Evolutionary conservation across 805 yeast genomes (phyloP), one percentile per base, ranked within the genome.

Genomic region (Saccharomyces mikatae): DNA sequence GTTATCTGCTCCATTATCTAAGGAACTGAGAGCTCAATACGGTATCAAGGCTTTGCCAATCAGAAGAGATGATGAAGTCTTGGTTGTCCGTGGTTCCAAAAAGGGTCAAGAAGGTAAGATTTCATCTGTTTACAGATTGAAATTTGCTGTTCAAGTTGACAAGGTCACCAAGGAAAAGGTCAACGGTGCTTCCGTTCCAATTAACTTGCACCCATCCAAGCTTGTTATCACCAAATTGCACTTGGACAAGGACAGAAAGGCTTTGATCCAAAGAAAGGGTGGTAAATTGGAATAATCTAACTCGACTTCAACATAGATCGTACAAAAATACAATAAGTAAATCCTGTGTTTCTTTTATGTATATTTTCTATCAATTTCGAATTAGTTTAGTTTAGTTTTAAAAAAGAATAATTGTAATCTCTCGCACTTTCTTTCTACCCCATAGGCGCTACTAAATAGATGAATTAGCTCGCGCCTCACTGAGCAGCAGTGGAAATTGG

Each of bases 101-200:
- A 94, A 92, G 84, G 98, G 98, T 77, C 90, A 91, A 71, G 98
- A 91, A 83, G 99, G 98, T 80, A 88, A 89, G 80, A 82, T 92
- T 76, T 80, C 92, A 67, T 86, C 96, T 65, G 97, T 91, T 70
- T 92, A 94, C 96, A 91, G 99, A 87, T 86, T 92, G 80, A 94
- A 92, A 80, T 92, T 81, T 75, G 84, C 96, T 70, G 82, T 92
- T 68, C 97, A 91, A 80, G 86, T 92, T 71, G 97, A 90, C 82
- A 92, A 91, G 82, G 82, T 92, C 76, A 85, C 91, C 80, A 87
- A 85, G 80, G 97, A 92, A 81, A 94, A 92, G 83, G 89, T 96
- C 68, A 87, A 86, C 81, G 98, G 97, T 80, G 94, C 96, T 72
- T 82, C 96, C 60, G 87, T 90, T 69, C 98, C 97, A 77, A 82